Base-by-base conservation (phyloP, 495 filamentous ascomycete species). In the Tirmania nivea region DNA sequence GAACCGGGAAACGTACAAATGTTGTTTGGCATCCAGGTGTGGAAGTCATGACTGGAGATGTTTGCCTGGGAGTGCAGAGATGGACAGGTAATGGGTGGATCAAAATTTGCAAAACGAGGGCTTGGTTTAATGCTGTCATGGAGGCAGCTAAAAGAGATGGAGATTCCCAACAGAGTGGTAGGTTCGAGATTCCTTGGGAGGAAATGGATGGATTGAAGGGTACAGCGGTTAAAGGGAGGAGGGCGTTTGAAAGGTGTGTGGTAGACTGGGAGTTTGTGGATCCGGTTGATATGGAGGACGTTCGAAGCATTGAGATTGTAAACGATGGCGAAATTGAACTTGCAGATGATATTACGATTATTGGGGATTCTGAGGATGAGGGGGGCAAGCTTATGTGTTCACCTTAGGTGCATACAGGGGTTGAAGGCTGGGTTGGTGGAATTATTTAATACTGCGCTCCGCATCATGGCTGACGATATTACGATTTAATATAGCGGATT, bases 121-220 rank as follows among this genome's bases (percentile, higher is more conserved):
- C 94, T 34, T 97, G 90, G 90, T 93, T 94, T 69, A 97, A 97
- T 61, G 69, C 80, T 2, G 95, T 79, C 68, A 95, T 95, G 57
- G 90, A 96, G 68, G 87, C 86, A 11, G 75, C 17, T 45, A 31
- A 31, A 31, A 31, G 25, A 31, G 39, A 45, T 45, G 39, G 39
- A 16, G 65, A 63, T 37, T 70, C 71, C 19, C 61, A 57, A n/a
- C 64, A 69, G 25, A 66, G 63, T 11, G 78, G 78, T 25, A 72
- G 80, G 20, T 81, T 83, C 60, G 76, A 80, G 52, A 74, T 73
- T 9, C 68, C 71, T 3, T 84, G 78, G 78, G 78, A 81, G 4
- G 70, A 67, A 0, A 75, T 84, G 68, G 80, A 84, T 60, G 80
- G 80, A 0, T 76, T 84, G 56, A 94, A 92, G 63, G 88, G 90